Evolutionary conservation across 805 yeast species (phyloP).

Genomic region (Tetrapisispora taiwanensis): DNA sequence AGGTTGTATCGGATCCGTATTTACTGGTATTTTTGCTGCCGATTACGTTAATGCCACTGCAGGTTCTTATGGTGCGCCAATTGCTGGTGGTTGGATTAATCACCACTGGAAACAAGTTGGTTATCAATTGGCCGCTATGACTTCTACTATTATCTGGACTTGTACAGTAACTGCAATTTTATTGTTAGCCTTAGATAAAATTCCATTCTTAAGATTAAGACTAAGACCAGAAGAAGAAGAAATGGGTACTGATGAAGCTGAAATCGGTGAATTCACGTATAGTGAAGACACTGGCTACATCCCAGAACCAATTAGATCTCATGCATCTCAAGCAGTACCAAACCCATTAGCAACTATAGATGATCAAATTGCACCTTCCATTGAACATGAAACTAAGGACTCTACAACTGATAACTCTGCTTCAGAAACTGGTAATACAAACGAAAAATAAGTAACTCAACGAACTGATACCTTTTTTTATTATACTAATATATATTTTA

Average conservation of each 20-base stretch:
- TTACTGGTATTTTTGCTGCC: slow-evolving; percentile 90
- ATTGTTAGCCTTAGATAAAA: slow-evolving; percentile 53
- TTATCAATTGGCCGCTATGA: slow-evolving; percentile 73
- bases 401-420: neutral
- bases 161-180: slow-evolving; percentile 62
- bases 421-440: neutral
- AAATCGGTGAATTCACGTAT: slow-evolving; percentile 83
- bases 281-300: slow-evolving; percentile 52
- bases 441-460: neutral
- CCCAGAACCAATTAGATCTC: slow-evolving; percentile 68
- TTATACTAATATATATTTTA: neutral
- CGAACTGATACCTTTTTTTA: neutral
- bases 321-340: slow-evolving; percentile 25
- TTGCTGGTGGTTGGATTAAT: slow-evolving; percentile 82
- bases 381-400: neutral
- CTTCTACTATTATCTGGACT: slow-evolving; percentile 66
- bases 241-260: slow-evolving; percentile 77
- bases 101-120: slow-evolving; percentile 77
- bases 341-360: slow-evolving; percentile 26
- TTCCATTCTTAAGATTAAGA: slow-evolving; percentile 77
- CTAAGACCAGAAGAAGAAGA: slow-evolving; percentile 80
- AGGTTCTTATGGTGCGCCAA: slow-evolving; percentile 44
- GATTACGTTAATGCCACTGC: slow-evolving; percentile 81
- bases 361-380: slow-evolving; percentile 21
- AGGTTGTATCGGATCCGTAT: slow-evolving; percentile 70